These are phyloP conservation scores for Lactifluus pinguis DNA, from an alignment of 768 basidiomycete genomes.

Conservation along the genomic window DNA sequence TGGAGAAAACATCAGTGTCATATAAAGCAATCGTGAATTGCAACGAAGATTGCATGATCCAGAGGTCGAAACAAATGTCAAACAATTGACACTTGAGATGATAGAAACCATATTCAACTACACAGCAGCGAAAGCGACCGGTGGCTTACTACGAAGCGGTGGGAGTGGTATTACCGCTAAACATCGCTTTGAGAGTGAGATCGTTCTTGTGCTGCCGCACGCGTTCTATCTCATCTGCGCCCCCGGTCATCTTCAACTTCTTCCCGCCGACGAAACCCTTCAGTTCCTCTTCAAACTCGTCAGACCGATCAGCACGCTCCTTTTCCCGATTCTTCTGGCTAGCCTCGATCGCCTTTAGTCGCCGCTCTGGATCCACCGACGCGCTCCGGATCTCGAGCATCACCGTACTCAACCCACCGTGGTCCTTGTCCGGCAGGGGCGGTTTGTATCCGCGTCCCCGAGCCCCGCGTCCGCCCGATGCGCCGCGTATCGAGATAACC, in stretches of 20 bases:
- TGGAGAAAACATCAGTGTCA: not conserved
- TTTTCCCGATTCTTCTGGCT: constrained; percentile 73
- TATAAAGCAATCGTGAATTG: constrained; percentile 4
- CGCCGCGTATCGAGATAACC: constrained; percentile 62
- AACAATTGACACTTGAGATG: not conserved
- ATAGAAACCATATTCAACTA: not conserved
- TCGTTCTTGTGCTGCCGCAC: constrained; percentile 81
- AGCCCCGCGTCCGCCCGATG: constrained; percentile 31
- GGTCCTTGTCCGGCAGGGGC: constrained; percentile 56
- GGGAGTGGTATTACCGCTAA: constrained; percentile 31
- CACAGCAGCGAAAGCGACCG: not conserved
- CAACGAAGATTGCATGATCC: not conserved
- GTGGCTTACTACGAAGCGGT: not conserved
- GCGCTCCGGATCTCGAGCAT: constrained; percentile 88
- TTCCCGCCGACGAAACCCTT: constrained; percentile 77
- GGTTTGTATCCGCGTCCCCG: constrained; percentile 45
- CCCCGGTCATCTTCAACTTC: constrained; percentile 93
- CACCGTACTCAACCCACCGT: constrained; percentile 61
- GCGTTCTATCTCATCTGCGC: constrained; percentile 84
- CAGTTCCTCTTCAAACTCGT: constrained; percentile 82
- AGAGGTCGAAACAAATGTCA: not conserved
- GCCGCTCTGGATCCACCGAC: constrained; percentile 67
- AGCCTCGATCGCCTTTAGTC: constrained; percentile 88
- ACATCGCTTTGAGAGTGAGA: constrained; percentile 84
- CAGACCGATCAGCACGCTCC: constrained; percentile 61